Evolutionary conservation across 768 basidiomycete species (phyloP).

Genomic region (Lactifluus rugatus): DNA sequence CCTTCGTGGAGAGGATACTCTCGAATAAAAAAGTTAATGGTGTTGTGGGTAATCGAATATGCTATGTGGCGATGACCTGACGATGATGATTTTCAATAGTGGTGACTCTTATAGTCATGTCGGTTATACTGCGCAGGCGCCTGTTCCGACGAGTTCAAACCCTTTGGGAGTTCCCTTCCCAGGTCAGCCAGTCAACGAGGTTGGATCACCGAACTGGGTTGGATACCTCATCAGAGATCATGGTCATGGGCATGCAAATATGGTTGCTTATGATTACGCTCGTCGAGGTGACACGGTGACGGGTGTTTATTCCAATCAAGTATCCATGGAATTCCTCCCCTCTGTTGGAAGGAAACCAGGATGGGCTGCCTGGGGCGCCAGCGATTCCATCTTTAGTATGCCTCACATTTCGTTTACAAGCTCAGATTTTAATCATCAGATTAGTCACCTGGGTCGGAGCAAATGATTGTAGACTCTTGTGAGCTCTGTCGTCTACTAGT

Average conservation of each 20-base stretch:
- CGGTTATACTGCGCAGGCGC: slow-evolving; percentile 14
- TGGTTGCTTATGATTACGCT: slow-evolving; percentile 19
- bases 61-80: not conserved
- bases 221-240: slow-evolving; percentile 15
- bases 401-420: not conserved
- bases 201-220: slow-evolving; percentile 17
- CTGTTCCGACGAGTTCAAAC: slow-evolving; percentile 9
- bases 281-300: slow-evolving; percentile 20
- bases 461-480: slow-evolving; percentile 36
- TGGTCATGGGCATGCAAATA: slow-evolving; percentile 16
- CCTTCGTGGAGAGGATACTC: slow-evolving; percentile 14
- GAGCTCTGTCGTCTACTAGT: not conserved
- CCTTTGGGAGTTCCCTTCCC: slow-evolving; percentile 17
- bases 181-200: slow-evolving; percentile 6
- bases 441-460: slow-evolving; percentile 52
- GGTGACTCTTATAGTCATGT: slow-evolving; percentile 17
- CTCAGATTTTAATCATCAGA: not conserved
- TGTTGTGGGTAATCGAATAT: slow-evolving; percentile 10
- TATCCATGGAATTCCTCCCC: slow-evolving; percentile 15
- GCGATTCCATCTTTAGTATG: slow-evolving; percentile 41
- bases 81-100: not conserved
- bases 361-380: slow-evolving; percentile 34
- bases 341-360: slow-evolving; percentile 29
- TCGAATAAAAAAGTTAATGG: slow-evolving; percentile 10
- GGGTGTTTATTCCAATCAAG: slow-evolving; percentile 16